phyloP scores from a whole-genome alignment of 768 basidiomycete species.

The Rhizopogon vulgaris region DNA sequence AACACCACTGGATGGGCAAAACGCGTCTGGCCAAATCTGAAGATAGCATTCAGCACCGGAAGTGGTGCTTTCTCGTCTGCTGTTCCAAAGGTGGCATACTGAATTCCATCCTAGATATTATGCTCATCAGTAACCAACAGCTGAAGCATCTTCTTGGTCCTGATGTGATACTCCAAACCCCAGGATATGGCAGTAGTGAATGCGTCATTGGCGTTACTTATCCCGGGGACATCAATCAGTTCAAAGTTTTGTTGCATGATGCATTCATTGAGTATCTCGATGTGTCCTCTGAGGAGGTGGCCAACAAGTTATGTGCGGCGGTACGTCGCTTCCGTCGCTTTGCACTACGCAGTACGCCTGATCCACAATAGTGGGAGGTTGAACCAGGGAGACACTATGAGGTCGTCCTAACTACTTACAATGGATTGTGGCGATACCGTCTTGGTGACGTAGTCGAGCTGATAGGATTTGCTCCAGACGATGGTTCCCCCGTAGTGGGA shows the following conservation, averaged over 20 bases:
- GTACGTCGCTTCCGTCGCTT: slow-evolving; percentile 5
- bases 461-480: slow-evolving; percentile 11
- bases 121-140: slow-evolving; percentile 1
- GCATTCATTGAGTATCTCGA: slow-evolving; percentile 17
- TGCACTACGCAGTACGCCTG: background rate
- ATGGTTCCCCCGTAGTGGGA: slow-evolving; percentile 15
- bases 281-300: slow-evolving; percentile 3
- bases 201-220: background rate
- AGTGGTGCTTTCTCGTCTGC: slow-evolving; percentile 12
- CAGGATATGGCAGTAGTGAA: slow-evolving; percentile 11
- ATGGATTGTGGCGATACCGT: slow-evolving; percentile 20
- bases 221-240: slow-evolving; percentile 4
- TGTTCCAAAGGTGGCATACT: slow-evolving; percentile 7
- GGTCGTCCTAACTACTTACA: slow-evolving; percentile 12
- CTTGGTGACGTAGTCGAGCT: slow-evolving; percentile 16
- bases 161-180: slow-evolving; percentile 3
- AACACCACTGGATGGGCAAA: slow-evolving; percentile 13
- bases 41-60: slow-evolving; percentile 11
- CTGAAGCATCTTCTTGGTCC: slow-evolving; percentile 11
- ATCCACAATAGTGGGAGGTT: slow-evolving; percentile 11
- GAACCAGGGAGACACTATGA: slow-evolving; percentile 13
- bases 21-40: slow-evolving; percentile 9
- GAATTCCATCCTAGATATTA: background rate
- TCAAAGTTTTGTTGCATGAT: slow-evolving; percentile 5
- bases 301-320: slow-evolving; percentile 10